Percentiles rank a stretch among this genome's conserved stretches.
Conservation (phyloP, 441 rosid species). For the Melastoma candidum region DNA sequence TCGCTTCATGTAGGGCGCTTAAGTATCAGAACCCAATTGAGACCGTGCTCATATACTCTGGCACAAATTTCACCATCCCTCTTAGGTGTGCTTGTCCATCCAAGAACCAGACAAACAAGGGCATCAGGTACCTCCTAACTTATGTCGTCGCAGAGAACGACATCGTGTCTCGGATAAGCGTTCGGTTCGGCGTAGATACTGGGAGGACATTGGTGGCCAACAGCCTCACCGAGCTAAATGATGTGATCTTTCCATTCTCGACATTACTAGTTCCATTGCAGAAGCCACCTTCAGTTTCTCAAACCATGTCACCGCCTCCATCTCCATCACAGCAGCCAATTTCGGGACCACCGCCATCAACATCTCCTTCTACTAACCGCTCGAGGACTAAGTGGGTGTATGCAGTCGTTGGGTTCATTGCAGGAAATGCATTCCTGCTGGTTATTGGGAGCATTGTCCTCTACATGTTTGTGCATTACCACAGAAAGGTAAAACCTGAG, state of each 20-base stretch:
- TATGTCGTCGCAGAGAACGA: constrained; percentile 29
- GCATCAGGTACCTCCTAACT: constrained; percentile 40
- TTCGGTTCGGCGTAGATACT: constrained; percentile 29
- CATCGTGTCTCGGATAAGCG: constrained; percentile 17
- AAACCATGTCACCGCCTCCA: constrained; percentile 17
- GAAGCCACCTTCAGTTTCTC: constrained; percentile 30
- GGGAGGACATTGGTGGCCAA: constrained; percentile 47
- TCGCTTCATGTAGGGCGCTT: constrained; percentile 70
- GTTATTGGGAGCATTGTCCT: too few relatives aligned
- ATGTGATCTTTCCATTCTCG: constrained; percentile 39
- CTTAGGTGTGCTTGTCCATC: constrained; percentile 75
- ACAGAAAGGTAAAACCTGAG: too few relatives aligned
- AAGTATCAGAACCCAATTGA: constrained; percentile 24
- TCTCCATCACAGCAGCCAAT: constrained; percentile 21
- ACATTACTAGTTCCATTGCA: constrained; percentile 53
- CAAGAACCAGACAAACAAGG: constrained; percentile 36
- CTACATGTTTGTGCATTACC: too few relatives aligned
- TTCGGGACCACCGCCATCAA: constrained; percentile 18
- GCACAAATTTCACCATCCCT: constrained; percentile 37
- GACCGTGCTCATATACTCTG: constrained; percentile 19
- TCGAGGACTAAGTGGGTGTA: neutral
- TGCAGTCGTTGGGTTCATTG: neutral
- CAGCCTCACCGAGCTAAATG: constrained; percentile 15
- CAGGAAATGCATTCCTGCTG: too few relatives aligned
- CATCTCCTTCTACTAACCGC: constrained; percentile 5